These are phyloP conservation scores for Myxozyma sirexii DNA, from an alignment of 805 yeast species.

Conservation along the genomic window DNA sequence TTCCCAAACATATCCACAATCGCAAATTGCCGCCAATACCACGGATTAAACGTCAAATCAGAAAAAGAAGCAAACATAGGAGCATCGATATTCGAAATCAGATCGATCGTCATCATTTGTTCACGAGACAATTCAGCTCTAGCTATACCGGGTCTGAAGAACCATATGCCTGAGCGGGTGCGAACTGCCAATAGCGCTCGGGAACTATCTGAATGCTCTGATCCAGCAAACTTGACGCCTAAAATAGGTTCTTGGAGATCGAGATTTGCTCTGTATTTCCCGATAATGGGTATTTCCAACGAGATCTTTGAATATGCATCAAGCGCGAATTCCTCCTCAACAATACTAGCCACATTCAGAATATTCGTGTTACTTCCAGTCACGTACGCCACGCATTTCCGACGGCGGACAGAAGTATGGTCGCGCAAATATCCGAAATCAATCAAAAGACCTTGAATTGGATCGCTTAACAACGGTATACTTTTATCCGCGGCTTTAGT, in stretches of 20 bases:
- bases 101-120: conserved; percentile 6
- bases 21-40: conserved; percentile 40
- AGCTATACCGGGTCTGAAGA: conserved; percentile 28
- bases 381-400: conserved; percentile 16
- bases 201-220: conserved; percentile 11
- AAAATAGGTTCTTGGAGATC: conserved; percentile 11
- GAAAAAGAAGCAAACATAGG: conserved; percentile 25
- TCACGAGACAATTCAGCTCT: conserved; percentile 12
- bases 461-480: neutral
- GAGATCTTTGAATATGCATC: neutral
- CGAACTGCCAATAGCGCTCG: conserved; percentile 22
- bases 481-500: neutral
- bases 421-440: conserved; percentile 20
- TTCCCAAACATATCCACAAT: conserved; percentile 50
- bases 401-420: neutral
- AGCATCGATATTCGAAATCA: neutral
- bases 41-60: conserved; percentile 47
- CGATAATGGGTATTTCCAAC: conserved; percentile 16
- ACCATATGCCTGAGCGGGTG: conserved; percentile 2
- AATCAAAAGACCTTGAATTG: conserved; percentile 9
- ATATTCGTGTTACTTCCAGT: conserved; percentile 14
- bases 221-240: conserved; percentile 29
- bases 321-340: neutral
- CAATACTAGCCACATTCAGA: conserved; percentile 7
- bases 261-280: neutral